A percentile compares a stretch with the other conserved stretches of the same genome.
Evolutionary conservation across 75 land plant genomes (phyloP).

Genomic region (Pseudotsuga menziesii): DNA sequence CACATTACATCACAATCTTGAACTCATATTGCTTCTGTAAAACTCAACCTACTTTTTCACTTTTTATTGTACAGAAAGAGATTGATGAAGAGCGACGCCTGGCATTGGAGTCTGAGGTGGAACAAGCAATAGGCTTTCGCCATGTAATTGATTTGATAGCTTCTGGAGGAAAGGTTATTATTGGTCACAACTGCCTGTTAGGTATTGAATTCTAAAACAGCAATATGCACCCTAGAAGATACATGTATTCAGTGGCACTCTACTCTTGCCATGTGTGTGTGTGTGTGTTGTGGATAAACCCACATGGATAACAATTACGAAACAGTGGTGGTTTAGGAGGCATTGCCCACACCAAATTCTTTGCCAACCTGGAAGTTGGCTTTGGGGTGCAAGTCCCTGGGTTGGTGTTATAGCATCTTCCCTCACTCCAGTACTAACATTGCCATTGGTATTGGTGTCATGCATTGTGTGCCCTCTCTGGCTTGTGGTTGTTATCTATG

Average conservation of each 20-base stretch:
- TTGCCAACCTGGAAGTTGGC: no score
- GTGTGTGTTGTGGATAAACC: no score
- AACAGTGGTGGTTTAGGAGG: no score
- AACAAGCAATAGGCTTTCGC: slow-evolving; percentile 78
- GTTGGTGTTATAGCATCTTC: no score
- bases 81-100: slow-evolving; percentile 25
- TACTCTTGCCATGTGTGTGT: no score
- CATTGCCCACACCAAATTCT: no score
- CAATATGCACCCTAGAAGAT: neutral
- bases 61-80: slow-evolving; percentile 41
- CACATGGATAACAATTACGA: no score
- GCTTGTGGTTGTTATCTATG: no score
- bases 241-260: neutral
- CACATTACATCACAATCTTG: neutral
- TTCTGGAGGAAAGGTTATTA: slow-evolving; percentile 62
- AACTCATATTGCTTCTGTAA: neutral
- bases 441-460: no score
- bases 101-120: slow-evolving; percentile 30
- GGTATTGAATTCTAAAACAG: slow-evolving; percentile 29
- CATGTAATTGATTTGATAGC: slow-evolving; percentile 82
- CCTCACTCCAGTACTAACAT: no score
- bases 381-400: no score
- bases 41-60: neutral
- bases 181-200: slow-evolving; percentile 91
- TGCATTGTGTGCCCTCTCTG: no score